A percentile compares a stretch with the other conserved stretches of the same genome.
Evolutionary conservation across 2,329 filamentous ascomycete genomes (phyloP).

Genomic region (Hypoxylon sp.): DNA sequence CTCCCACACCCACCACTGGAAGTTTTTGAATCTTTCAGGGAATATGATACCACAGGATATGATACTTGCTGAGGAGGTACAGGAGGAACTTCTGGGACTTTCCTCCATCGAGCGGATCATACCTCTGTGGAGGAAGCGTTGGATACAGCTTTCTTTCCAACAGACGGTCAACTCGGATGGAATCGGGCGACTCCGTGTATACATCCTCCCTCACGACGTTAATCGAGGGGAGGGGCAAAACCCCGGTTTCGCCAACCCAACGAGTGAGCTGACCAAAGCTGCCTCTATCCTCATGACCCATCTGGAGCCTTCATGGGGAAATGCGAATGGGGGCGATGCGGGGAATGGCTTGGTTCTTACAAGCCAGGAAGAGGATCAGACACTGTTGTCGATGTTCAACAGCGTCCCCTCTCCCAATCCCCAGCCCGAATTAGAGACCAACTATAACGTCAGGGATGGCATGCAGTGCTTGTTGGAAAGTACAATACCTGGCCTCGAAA

Average conservation of each 20-base stretch:
- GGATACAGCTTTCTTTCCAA: slow-evolving; percentile 60
- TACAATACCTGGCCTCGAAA: slow-evolving; percentile 68
- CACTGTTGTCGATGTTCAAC: slow-evolving; percentile 78
- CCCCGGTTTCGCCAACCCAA: slow-evolving; percentile 61
- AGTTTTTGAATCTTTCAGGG: no score
- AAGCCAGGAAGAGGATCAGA: slow-evolving; percentile 54
- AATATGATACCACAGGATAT: no score
- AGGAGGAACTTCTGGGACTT: slow-evolving; percentile 48
- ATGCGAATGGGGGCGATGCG: slow-evolving; percentile 64
- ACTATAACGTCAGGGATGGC: slow-evolving; percentile 63
- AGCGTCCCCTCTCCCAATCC: slow-evolving; percentile 76
- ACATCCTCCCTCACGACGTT: slow-evolving; percentile 75
- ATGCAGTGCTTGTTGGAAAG: slow-evolving; percentile 68
- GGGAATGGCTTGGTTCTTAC: slow-evolving; percentile 22
- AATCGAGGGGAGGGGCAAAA: no score
- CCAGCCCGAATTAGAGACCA: slow-evolving; percentile 58
- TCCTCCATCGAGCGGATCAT: slow-evolving; percentile 43
- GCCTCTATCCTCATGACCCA: slow-evolving; percentile 61
- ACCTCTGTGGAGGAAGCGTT: slow-evolving; percentile 53
- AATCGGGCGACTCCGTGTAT: slow-evolving; percentile 62
- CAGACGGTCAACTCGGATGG: slow-evolving; percentile 36
- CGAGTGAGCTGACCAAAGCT: slow-evolving; percentile 58
- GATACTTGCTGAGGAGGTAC: no score
- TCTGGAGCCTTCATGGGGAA: slow-evolving; percentile 66
- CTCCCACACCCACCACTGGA: no score